These are phyloP conservation scores for Magnusiomyces clavatus DNA, from an alignment of 1,139 yeast genomes.

Conservation along the genomic window DNA sequence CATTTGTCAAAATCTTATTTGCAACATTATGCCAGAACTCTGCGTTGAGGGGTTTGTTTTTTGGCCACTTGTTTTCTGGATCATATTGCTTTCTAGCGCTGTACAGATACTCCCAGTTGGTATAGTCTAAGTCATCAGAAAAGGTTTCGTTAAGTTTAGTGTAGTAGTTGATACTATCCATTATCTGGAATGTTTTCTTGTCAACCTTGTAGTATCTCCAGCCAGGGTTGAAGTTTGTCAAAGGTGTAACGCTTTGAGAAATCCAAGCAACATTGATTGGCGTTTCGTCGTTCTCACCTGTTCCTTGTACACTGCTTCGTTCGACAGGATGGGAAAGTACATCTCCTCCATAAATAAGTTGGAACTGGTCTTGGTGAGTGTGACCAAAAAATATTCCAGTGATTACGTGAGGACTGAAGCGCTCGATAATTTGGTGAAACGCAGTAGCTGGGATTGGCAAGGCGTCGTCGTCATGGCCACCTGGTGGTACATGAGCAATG, in stretches of 20 bases:
- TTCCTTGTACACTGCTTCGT: slow-evolving; percentile 9
- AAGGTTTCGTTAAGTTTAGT: slow-evolving; percentile 34
- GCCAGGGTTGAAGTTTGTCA: slow-evolving; percentile 51
- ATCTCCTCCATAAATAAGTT: slow-evolving; percentile 42
- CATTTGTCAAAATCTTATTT: slow-evolving; percentile 26
- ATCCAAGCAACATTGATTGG: slow-evolving; percentile 57
- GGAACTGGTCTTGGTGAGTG: slow-evolving; percentile 63
- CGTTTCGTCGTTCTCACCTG: slow-evolving; percentile 36
- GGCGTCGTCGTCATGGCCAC: slow-evolving; percentile 40
- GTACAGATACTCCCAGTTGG: slow-evolving; percentile 26
- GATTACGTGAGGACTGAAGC: slow-evolving; percentile 58
- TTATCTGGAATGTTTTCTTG: slow-evolving; percentile 50
- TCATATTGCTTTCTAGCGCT: slow-evolving; percentile 28
- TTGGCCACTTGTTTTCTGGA: slow-evolving; percentile 23
- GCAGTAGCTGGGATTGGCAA: slow-evolving; percentile 55
- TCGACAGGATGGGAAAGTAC: not conserved
- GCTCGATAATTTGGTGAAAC: slow-evolving; percentile 50
- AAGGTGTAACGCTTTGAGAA: slow-evolving; percentile 59
- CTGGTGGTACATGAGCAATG: slow-evolving; percentile 52
- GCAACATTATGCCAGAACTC: slow-evolving; percentile 29
- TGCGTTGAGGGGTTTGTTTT: slow-evolving; percentile 25
- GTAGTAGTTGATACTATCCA: slow-evolving; percentile 53
- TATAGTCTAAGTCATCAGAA: slow-evolving; percentile 25
- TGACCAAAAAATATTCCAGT: slow-evolving; percentile 67
- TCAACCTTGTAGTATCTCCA: slow-evolving; percentile 72